Evolutionary conservation across 2,329 filamentous ascomycete genomes (phyloP).

Genomic region (Hypoxylon sp.): DNA sequence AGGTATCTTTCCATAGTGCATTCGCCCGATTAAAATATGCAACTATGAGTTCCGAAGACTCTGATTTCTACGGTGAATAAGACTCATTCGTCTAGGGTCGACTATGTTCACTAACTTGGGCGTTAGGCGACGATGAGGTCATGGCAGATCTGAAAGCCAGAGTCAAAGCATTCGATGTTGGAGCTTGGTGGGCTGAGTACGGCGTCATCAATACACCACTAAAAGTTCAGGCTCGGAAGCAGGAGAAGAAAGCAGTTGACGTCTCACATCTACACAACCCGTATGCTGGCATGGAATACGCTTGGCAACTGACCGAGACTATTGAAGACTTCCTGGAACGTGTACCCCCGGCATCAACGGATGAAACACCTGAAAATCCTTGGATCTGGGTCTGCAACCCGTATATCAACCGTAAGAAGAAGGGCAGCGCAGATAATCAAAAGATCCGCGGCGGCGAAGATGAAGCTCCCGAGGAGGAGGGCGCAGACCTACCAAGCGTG

Average conservation of each 20-base stretch:
- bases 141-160: constrained; percentile 58
- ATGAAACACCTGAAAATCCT: constrained; percentile 53
- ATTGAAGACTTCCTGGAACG: constrained; percentile 72
- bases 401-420: constrained; percentile 53
- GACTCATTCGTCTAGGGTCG: background rate
- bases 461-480: constrained; percentile 57
- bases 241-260: constrained; percentile 14
- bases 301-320: constrained; percentile 71
- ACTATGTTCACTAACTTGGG: constrained; percentile 18
- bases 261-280: constrained; percentile 61
- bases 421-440: constrained; percentile 48
- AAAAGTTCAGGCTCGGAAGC: constrained; percentile 33
- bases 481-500: constrained; percentile 58
- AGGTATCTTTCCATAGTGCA: too few relatives aligned
- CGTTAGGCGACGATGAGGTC: constrained; percentile 63
- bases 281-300: constrained; percentile 62
- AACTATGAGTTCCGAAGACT: constrained; percentile 58
- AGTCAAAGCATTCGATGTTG: constrained; percentile 59
- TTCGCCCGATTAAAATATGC: constrained; percentile 2
- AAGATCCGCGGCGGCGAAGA: constrained; percentile 56
- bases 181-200: constrained; percentile 57
- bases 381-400: constrained; percentile 83
- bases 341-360: constrained; percentile 72
- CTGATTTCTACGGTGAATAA: constrained; percentile 63
- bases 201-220: constrained; percentile 33